Evolutionary conservation across 2,329 filamentous ascomycete species (phyloP), one percentile per base, ranked within the genome.

Genomic region (Chrysosporium queenslandicum): DNA sequence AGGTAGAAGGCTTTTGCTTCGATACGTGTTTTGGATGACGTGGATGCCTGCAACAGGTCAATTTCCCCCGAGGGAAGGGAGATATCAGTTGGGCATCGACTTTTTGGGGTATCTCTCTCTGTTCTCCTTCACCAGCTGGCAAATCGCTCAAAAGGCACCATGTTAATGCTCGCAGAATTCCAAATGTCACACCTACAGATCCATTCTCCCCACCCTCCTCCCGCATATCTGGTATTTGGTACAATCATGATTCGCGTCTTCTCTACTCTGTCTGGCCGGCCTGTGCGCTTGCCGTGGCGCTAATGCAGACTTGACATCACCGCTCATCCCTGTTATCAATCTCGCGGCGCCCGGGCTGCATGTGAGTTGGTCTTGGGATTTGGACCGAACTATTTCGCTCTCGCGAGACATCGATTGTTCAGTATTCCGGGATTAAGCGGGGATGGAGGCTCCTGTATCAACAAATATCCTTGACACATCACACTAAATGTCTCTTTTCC

Each of bases 21-120:
- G 34, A 40, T 52, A 32, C 32, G 34, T 25, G 12, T 40, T 47
- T n/a, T n/a, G n/a, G 27, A 42, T 52, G 54, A 56, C 54, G 54
- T 56, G 54, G 54, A 56, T 46, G 20, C n/a, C 32, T 8, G 20
- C 54, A 51, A 55, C 54, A 55, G 50, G 54, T 40, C 23, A 25
- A 32, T 37, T 30, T 41, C 34, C 14, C 30, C 23, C 12, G 25
- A 34, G 11, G 21, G 25, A 11, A 41, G 23, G 50, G n/a, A 32
- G 18, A 46, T 32, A 34, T 46, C 23, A 30, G 20, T 52, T 52
- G 42, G 41, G 41, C 50, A 52, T 16, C 21, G 50, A 41, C 25
- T 18, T 47, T 23, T 52, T 41, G 18, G n/a, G 12, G 25, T 34
- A 14, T 39, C 23, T 32, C 32, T n/a, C 34, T 30, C 34, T 8